A percentile compares a stretch with the other conserved stretches of the same genome.
Conservation (phyloP, 1,284 basidiomycete species). For the Fomitopsis palustris region DNA sequence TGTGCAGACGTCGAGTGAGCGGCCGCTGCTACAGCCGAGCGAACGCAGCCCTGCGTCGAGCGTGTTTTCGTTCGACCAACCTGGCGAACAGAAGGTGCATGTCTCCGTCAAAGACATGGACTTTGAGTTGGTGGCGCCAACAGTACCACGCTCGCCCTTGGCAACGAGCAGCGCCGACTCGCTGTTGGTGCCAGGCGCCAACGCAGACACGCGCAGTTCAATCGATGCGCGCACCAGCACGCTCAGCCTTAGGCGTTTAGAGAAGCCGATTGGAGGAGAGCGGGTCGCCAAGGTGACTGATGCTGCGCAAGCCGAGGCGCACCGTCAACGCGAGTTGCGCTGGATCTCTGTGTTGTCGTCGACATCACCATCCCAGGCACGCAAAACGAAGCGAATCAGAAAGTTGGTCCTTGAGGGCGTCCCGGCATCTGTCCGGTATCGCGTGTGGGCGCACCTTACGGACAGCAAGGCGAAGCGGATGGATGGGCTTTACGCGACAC, state of each 20-base stretch:
- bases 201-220: conserved; percentile 38
- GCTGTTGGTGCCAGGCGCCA: conserved; percentile 29
- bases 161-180: conserved; percentile 52
- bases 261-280: conserved; percentile 4
- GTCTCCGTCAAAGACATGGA: conserved; percentile 77
- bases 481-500: conserved; percentile 66
- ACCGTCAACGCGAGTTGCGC: conserved; percentile 69
- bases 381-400: conserved; percentile 82
- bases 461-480: conserved; percentile 70
- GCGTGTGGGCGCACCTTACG: conserved; percentile 81
- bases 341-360: conserved; percentile 72
- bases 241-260: background rate
- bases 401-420: conserved; percentile 81
- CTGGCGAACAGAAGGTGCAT: conserved; percentile 35
- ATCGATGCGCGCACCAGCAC: conserved; percentile 35
- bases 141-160: conserved; percentile 42
- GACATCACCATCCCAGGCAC: conserved; percentile 59
- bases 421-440: conserved; percentile 80
- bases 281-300: conserved; percentile 1
- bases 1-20: background rate
- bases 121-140: conserved; percentile 71
- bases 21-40: background rate
- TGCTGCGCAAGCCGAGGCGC: conserved; percentile 50
- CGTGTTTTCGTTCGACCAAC: conserved; percentile 33
- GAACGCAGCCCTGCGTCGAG: conserved; percentile 30